These are phyloP conservation scores for Pilobolus umbonatus DNA, from an alignment of 192 early-diverging fungal genomes.

Conservation along the genomic window DNA sequence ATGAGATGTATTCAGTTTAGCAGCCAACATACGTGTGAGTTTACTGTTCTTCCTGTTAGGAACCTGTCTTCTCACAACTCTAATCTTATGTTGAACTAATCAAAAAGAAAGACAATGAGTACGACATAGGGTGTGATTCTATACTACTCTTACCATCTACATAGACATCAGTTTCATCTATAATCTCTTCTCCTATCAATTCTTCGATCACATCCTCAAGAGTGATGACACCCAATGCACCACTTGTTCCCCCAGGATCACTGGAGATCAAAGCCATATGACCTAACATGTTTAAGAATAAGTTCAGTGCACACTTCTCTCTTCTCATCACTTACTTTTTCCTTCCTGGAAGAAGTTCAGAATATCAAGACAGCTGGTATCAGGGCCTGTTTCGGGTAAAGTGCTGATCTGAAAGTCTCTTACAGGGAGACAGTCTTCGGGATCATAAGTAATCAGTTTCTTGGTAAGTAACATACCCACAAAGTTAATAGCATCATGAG, in stretches of 20 bases:
- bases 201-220: slow-evolving; percentile 83
- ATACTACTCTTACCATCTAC: slow-evolving; percentile 10
- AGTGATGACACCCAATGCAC: slow-evolving; percentile 67
- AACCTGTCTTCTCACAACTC: slow-evolving; percentile 44
- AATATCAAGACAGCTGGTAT: slow-evolving; percentile 62
- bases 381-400: slow-evolving; percentile 42
- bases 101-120: background rate
- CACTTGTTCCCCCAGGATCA: slow-evolving; percentile 42
- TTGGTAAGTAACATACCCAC: slow-evolving; percentile 76
- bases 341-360: slow-evolving; percentile 81
- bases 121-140: background rate
- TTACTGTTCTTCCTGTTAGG: slow-evolving; percentile 18
- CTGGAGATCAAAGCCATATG: slow-evolving; percentile 65
- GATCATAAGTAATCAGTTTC: slow-evolving; percentile 65
- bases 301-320: too few species aligned
- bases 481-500: slow-evolving; percentile 51
- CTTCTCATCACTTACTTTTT: slow-evolving; percentile 39
- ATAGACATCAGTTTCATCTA: slow-evolving; percentile 22
- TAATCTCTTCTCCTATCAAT: slow-evolving; percentile 54
- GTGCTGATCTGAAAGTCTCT: slow-evolving; percentile 50
- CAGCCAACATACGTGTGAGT: slow-evolving; percentile 16
- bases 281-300: slow-evolving; percentile 16
- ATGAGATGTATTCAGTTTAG: background rate
- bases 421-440: slow-evolving; percentile 56
- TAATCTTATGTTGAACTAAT: slow-evolving; percentile 52